Evolutionary conservation across 345 rosid genomes (phyloP).

Genomic region (Acer campestre): DNA sequence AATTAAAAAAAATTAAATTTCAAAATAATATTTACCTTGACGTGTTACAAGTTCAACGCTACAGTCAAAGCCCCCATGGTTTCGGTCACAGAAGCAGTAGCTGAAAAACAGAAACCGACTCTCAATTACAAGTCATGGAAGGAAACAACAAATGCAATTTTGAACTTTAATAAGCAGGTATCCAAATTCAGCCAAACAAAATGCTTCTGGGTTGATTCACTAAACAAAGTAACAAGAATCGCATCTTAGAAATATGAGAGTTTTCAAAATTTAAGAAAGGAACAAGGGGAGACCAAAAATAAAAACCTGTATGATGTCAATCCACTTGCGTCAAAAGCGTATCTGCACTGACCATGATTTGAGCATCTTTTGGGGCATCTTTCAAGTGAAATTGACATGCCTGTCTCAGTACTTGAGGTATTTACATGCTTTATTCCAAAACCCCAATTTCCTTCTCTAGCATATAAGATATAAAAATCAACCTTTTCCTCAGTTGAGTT

Average conservation of each 20-base stretch:
- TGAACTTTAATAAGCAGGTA: constrained; percentile 9
- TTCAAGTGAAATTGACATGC: constrained; percentile 82
- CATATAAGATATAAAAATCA: constrained; percentile 85
- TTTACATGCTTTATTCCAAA: constrained; percentile 66
- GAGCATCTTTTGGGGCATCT: constrained; percentile 92
- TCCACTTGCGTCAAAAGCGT: constrained; percentile 87
- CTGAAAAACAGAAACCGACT: constrained; percentile 49
- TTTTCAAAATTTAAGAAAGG: neutral
- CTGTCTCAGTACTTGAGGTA: constrained; percentile 39
- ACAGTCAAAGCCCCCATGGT: constrained; percentile 97
- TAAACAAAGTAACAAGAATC: constrained; percentile 13
- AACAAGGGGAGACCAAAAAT: constrained; percentile 11
- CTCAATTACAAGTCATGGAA: constrained; percentile 11
- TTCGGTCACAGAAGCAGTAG: constrained; percentile 85
- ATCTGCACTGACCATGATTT: constrained; percentile 74
- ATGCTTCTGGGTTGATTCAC: neutral
- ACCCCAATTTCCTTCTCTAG: constrained; percentile 89
- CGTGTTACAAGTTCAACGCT: constrained; percentile 76
- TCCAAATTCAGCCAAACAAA: neutral
- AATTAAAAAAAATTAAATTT: neutral
- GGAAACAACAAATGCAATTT: constrained; percentile 5
- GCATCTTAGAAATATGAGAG: constrained; percentile 2
- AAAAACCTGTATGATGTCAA: constrained; percentile 79
- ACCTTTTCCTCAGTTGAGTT: constrained; percentile 71
- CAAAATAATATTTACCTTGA: constrained; percentile 45